Percentiles rank a stretch among this genome's conserved stretches.
Conservation (phyloP, 441 rosid species). For the Brassica hybrid region DNA sequence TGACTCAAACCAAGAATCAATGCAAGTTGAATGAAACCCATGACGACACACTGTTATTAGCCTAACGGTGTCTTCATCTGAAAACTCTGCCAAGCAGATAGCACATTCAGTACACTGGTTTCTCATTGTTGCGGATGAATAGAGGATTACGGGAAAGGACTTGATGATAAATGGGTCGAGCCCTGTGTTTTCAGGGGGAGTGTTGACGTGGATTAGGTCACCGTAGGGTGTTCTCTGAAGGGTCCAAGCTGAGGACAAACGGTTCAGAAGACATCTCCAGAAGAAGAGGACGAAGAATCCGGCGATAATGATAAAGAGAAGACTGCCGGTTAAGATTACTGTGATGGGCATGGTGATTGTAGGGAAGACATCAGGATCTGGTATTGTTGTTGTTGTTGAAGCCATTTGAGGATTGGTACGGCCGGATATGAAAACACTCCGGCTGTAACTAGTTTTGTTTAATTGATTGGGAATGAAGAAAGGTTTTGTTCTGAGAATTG, state of each 20-base stretch:
- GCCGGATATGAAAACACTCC: slow-evolving; percentile 44
- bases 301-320: slow-evolving; percentile 59
- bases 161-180: slow-evolving; percentile 67
- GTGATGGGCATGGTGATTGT: slow-evolving; percentile 52
- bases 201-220: slow-evolving; percentile 29
- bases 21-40: slow-evolving; percentile 76
- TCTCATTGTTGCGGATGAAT: slow-evolving; percentile 53
- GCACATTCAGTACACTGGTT: slow-evolving; percentile 72
- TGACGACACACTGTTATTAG: slow-evolving; percentile 75
- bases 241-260: slow-evolving; percentile 48
- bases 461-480: slow-evolving; percentile 18
- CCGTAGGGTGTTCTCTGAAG: slow-evolving; percentile 51
- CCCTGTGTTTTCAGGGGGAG: slow-evolving; percentile 45
- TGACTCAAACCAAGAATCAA: slow-evolving; percentile 83
- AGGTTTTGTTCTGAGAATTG: slow-evolving; percentile 19
- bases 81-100: slow-evolving; percentile 78
- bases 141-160: slow-evolving; percentile 62
- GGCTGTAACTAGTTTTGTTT: background rate
- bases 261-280: slow-evolving; percentile 61
- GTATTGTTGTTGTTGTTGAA: slow-evolving; percentile 16
- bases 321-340: slow-evolving; percentile 50
- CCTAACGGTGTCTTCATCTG: slow-evolving; percentile 62
- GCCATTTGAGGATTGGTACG: slow-evolving; percentile 34
- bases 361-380: slow-evolving; percentile 40
- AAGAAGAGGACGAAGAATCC: slow-evolving; percentile 67